Conservation (phyloP, 495 filamentous ascomycete genomes). For the Rostrohypoxylon terebratum region DNA sequence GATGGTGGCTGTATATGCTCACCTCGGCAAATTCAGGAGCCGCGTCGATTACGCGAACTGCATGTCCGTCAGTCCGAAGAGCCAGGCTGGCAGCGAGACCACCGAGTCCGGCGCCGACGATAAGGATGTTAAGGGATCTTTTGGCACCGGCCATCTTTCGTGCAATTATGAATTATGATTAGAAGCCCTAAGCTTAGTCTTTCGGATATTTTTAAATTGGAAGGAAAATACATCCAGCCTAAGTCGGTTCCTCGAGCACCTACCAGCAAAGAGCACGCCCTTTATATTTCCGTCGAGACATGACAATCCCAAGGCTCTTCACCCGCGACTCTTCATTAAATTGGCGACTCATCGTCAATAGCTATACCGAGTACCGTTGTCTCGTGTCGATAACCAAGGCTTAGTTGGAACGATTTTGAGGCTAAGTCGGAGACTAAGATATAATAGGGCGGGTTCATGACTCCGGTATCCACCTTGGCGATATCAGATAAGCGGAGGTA, state of each 20-base stretch:
- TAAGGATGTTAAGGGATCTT: conserved; percentile 57
- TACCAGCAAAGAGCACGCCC: not conserved
- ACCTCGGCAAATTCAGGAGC: conserved; percentile 47
- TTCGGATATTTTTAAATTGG: too few relatives aligned
- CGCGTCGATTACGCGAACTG: conserved; percentile 40
- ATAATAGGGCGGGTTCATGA: conserved; percentile 16
- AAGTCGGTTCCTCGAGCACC: not conserved
- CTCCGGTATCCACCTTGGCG: conserved; percentile 14
- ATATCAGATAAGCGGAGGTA: not conserved
- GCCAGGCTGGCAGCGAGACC: conserved; percentile 66
- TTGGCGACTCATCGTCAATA: not conserved
- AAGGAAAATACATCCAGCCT: not conserved
- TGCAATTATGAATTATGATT: not conserved
- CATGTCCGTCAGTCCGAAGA: conserved; percentile 39
- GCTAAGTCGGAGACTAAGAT: not conserved
- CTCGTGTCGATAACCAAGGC: not conserved
- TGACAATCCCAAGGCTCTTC: not conserved
- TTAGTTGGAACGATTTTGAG: not conserved
- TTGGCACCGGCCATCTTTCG: conserved; percentile 12
- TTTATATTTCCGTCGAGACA: not conserved
- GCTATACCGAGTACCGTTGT: not conserved
- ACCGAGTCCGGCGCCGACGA: conserved; percentile 68
- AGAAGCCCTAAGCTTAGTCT: not conserved
- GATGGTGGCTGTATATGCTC: not conserved
- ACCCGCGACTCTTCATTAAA: not conserved